Evolutionary conservation across 2,329 filamentous ascomycete genomes (phyloP).

Genomic region (Akanthomyces uredinophilus): DNA sequence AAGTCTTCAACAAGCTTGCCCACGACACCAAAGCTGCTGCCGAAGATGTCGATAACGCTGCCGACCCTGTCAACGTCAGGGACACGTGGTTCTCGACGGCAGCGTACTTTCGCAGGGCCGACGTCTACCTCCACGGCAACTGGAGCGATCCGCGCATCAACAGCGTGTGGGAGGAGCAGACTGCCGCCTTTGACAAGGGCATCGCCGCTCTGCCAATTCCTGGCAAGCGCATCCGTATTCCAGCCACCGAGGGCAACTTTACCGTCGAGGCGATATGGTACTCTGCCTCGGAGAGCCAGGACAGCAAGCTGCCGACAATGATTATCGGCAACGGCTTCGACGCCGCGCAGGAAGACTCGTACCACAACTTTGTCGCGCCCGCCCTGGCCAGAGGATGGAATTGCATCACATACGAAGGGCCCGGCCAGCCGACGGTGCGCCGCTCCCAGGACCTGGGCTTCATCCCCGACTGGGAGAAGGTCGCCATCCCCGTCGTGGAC

Average conservation of each 20-base stretch:
- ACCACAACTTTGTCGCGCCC: constrained; percentile 29
- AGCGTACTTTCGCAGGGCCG: neutral
- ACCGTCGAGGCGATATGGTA: no score
- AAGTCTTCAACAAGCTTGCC: no score
- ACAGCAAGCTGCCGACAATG: constrained; percentile 19
- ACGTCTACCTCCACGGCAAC: neutral
- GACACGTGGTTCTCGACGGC: no score
- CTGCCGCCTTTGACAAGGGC: neutral
- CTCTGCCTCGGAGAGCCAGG: no score
- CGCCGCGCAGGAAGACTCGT: constrained; percentile 36
- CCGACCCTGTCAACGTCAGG: no score
- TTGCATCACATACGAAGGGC: constrained; percentile 41
- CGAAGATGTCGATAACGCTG: no score
- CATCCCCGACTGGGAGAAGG: constrained; percentile 39
- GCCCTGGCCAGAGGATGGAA: constrained; percentile 37
- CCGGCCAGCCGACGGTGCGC: constrained; percentile 37
- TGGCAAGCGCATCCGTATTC: no score
- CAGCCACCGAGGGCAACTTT: no score
- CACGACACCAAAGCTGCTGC: no score
- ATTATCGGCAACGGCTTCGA: constrained; percentile 39
- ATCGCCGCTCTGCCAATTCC: no score
- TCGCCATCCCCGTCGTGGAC: constrained; percentile 36
- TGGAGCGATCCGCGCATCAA: neutral
- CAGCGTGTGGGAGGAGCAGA: neutral
- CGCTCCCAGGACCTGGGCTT: constrained; percentile 38